Base-by-base conservation (phyloP, 257 asterid species). In the Gentiana dahurica region DNA sequence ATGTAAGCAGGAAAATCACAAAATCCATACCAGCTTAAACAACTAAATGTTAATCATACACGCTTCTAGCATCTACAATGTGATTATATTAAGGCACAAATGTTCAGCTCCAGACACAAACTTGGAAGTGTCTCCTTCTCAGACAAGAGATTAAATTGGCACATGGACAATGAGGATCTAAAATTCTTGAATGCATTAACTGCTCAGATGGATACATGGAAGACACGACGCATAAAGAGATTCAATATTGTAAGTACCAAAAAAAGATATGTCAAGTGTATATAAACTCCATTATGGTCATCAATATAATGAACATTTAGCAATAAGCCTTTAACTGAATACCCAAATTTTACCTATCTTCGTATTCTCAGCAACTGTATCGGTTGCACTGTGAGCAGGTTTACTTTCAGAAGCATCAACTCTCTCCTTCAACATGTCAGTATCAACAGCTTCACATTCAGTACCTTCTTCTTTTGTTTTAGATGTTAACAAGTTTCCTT, bases 261-360 rank as follows among this genome's bases (percentile, higher is more conserved):
- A 41, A 1, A 49, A 37, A 60, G 64, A 8, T 60, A 12, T 8
- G 38, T 13, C 52, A n/a, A 49, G 32, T 60, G 37, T 37, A 4
- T 44, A 45, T 10, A 44, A 10, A 41, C 62, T 43, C 1, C 24
- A 39, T 7, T 39, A 7, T 39, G 44, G 9, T 41, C 46, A 4
- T 1, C 46, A 24, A 24, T 41, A 5, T 6, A 41, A 41, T 41
- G 46, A 1, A 41, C 6, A 41, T 41, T 10, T 41, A 41, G 10
- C 6, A 41, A 41, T 10, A 7, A 41, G 46, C 6, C 9, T 10
- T 5, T 1, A 5, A 4, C 11, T 0, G 8, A 2, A 65, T 51
- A 34, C 50, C 37, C 61, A 54, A 70, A 54, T 64, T 45, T 12
- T 51, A 89, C 97, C 94, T 75, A 57, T 58, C 6, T 34, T 72